These are phyloP conservation scores for Pseudophaeomoniella oleicola DNA, from an alignment of 2,329 filamentous ascomycete genomes.

Conservation along the genomic window DNA sequence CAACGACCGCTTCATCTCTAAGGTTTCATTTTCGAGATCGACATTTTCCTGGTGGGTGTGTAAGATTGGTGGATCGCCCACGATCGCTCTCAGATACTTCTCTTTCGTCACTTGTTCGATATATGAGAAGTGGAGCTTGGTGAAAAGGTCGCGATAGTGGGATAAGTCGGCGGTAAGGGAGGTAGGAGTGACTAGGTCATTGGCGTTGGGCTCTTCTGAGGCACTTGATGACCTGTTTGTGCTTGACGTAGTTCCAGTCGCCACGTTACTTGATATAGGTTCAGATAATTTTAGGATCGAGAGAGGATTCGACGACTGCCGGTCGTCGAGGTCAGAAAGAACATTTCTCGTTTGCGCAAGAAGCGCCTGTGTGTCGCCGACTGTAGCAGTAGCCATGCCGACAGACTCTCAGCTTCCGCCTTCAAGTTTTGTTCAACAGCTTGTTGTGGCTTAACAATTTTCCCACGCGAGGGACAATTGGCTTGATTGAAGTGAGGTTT, in stretches of 20 bases:
- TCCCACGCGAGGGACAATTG: too few species aligned
- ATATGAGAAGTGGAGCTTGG: constrained; percentile 92
- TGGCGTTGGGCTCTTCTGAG: constrained; percentile 49
- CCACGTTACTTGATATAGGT: constrained; percentile 8
- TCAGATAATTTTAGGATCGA: constrained; percentile 20
- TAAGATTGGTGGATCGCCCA: constrained; percentile 76
- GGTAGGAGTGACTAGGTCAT: constrained; percentile 47
- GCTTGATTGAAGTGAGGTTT: too few species aligned
- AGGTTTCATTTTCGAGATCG: constrained; percentile 56
- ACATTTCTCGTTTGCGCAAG: neutral
- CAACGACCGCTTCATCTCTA: constrained; percentile 56
- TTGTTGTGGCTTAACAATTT: too few species aligned
- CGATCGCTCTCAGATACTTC: constrained; percentile 86
- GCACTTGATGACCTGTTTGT: constrained; percentile 51
- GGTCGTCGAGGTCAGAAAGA: constrained; percentile 6
- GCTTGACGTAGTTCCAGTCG: neutral
- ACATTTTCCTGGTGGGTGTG: constrained; percentile 72
- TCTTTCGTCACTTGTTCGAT: constrained; percentile 98
- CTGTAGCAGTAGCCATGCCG: too few species aligned
- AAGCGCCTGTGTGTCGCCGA: neutral
- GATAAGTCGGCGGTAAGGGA: constrained; percentile 68
- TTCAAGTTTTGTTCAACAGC: too few species aligned
- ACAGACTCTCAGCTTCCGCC: too few species aligned
- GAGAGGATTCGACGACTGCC: constrained; percentile 14
- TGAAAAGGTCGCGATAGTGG: constrained; percentile 85